Base-by-base conservation (phyloP, 1,139 yeast species). In the Pichia sp. region DNA sequence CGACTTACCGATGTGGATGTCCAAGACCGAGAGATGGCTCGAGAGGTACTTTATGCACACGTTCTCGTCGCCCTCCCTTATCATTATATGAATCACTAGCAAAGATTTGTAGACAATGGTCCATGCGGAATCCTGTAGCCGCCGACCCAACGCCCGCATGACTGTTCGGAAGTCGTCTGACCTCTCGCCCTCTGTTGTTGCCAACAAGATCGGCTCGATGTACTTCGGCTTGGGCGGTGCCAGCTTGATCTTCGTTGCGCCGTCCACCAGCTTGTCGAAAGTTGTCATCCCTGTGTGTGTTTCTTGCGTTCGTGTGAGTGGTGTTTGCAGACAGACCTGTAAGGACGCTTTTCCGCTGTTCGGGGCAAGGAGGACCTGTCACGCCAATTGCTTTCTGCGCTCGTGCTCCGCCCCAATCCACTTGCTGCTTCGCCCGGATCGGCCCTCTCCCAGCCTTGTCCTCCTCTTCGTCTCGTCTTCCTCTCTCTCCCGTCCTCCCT, bases 221-320 rank as follows among this genome's bases (percentile, higher is more conserved):
- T 93, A 95, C 69, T 95, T 93, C 47, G 95, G 87, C 72, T 93
- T 93, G 15, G 99, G 99, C 31, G 98, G 97, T n/a, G 99, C 98
- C 73, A 90, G 67, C 66, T 78, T 78, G 43, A 79, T 77, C 71
- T 85, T 85, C n/a, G 90, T 85, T 54, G 90, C 90, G 50, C 90
- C 81, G 71, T 74, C 82, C 54, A 83, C 86, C 59, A 82, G 70
- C 68, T 82, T 82, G 56, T 79, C 82, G 61, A 73, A 78, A 1
- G 80, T 76, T 8, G 81, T 75, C 81, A 77, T 77, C 31, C 44
- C 43, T 15, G 47, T 13, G 15, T 38, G 13, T 11, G 11, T 34
- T 8, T 34, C 38, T 34, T 34, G 8, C 8, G 38, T 34, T 10
- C 38, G 8, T 34, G n/a, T 34, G 38, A 4, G 5, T 10, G 38